Base-by-base conservation (phyloP, 2,329 filamentous ascomycete species). In the Aureobasidium sp. region DNA sequence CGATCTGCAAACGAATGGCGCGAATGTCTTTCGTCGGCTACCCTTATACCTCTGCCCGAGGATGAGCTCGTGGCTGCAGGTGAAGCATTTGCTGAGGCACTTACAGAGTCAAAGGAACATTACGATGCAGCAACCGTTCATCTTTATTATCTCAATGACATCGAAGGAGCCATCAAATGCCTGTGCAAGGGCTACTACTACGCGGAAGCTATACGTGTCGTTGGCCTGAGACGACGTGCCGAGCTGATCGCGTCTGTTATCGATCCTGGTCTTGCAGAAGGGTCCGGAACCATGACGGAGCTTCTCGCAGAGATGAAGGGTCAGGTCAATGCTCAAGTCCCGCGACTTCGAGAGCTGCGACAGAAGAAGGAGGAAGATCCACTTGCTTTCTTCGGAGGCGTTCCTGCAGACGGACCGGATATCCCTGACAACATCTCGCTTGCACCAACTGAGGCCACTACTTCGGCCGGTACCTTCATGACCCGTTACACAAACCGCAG, bases 361-460 rank as follows among this genome's bases (percentile, higher is more conserved):
- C 78, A 80, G 59, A 92, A 90, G 70, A 95, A 95, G 60, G 82
- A 83, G 42, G 85, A 90, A 66, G 91, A 99, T 68, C 94, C 94
- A 65, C 70, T 97, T 35, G 87, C 88, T 3, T 97, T 96, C 76
- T 95, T 90, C 74, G 91, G 94, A 67, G 88, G 78, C 5, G 79
- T 79, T 6, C 68, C 63, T 62, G 73, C 60, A 14, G 71, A 69
- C 15, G 86, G 83, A 61, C 79, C 75, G 5, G 90, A 96, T 67
- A 81, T 96, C 1, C 94, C 93, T 0, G 94, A 99, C 71, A 92
- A 99, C 74, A 82, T 99, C 54, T 96, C 91, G 1, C 80, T 99
- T 2, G 94, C 94, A 0, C 89, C 92, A 0, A 96, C 91, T 3
- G 85, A 92, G 58, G 79, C 91, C 22, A 89, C 85, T 64, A 97